phyloP scores from a whole-genome alignment of 2,329 filamentous ascomycete species.

The Myotisia sp. region DNA sequence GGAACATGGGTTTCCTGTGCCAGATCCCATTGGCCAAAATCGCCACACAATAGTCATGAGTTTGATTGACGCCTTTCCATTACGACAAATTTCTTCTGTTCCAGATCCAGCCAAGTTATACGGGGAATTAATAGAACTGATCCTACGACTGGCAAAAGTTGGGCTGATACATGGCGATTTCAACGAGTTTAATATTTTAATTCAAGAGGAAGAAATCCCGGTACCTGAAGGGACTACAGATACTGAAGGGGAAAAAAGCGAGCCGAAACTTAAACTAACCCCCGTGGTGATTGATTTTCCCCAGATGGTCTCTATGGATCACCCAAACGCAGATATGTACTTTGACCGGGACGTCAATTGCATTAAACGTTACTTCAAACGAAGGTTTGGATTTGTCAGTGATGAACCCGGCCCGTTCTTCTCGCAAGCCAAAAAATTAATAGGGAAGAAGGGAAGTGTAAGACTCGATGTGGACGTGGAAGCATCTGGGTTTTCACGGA shows the following conservation, averaged over 20 bases:
- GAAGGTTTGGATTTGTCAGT: constrained; percentile 74
- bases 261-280: constrained; percentile 40
- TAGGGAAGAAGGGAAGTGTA: constrained; percentile 46
- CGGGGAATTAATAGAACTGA: constrained; percentile 74
- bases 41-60: constrained; percentile 95
- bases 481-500: constrained; percentile 89
- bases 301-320: constrained; percentile 93
- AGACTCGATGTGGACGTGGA: constrained; percentile 78
- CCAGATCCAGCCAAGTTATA: constrained; percentile 77
- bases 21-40: constrained; percentile 74
- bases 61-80: constrained; percentile 77
- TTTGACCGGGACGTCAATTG: constrained; percentile 94
- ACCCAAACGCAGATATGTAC: constrained; percentile 88
- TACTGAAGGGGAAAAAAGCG: constrained; percentile 18
- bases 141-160: constrained; percentile 67
- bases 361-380: constrained; percentile 84
- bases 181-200: constrained; percentile 97
- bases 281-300: constrained; percentile 95
- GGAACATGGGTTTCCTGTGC: constrained; percentile 77
- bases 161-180: constrained; percentile 96
- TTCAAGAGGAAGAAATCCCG: constrained; percentile 53
- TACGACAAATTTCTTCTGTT: constrained; percentile 74
- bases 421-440: constrained; percentile 61
- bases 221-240: constrained; percentile 21
- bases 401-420: constrained; percentile 75